Base-by-base conservation (phyloP, 176 grass and related monocot genomes). In the Musa troglodytarum region DNA sequence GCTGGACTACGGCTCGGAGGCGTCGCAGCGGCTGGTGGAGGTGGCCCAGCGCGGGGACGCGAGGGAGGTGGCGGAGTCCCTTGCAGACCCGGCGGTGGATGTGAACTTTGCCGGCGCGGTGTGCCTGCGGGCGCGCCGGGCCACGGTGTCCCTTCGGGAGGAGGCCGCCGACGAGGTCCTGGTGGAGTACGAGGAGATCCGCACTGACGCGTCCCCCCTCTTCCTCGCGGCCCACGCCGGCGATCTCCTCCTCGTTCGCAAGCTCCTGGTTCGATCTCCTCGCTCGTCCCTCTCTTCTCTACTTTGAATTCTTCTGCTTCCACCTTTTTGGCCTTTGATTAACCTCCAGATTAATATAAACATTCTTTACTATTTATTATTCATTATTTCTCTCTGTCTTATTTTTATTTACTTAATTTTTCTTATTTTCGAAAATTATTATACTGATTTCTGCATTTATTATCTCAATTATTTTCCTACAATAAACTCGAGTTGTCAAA, bases 91-190 rank as follows among this genome's bases (percentile, higher is more conserved):
- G 14, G 81, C 82, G 54, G 95, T 81, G 54, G 88, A 99, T 78
- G 91, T 99, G 25, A 94, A 99, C 90, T 91, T 87, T 82, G 88
- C 90, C 76, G 95, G 95, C 13, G 86, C 89, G 53, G 90, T 99
- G 58, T 94, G 88, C 84, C 88, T 99, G 0, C 68, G 53, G 73
- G 72, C 84, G 68, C 86, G 95, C 2, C 82, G 88, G 12, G 82
- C 76, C n/a, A 88, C 91, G 71, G 76, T 88, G 17, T 81, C 76
- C 49, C 96, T 91, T 8, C 76, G 83, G 68, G 95, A 94, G 49
- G 90, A 83, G 76, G 88, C 84, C 55, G 78, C 90, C 51, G 81
- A 86, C 69, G 96, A 95, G 78, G 82, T 87, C 14, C 10, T 65
- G 3, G 77, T 82, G 19, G 83, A 85, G 74, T 71, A 84, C 52